Evolutionary conservation across 2,329 filamentous ascomycete genomes (phyloP).

Genomic region (Rutstroemia sp.): DNA sequence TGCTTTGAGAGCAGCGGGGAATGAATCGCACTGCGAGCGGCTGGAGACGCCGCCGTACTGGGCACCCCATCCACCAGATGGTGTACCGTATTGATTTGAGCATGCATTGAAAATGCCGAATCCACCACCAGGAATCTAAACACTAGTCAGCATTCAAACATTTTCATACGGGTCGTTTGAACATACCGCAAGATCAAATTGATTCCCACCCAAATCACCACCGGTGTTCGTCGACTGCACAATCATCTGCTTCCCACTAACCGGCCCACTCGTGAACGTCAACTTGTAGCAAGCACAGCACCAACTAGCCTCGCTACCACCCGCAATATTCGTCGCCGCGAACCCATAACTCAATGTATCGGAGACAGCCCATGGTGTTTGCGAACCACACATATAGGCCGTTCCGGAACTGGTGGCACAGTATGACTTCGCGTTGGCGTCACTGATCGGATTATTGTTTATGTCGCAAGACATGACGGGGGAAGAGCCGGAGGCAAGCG

Average conservation of each 20-base stretch:
- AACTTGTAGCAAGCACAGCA: conserved; percentile 58
- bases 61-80: conserved; percentile 35
- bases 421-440: conserved; percentile 41
- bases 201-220: conserved; percentile 46
- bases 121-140: conserved; percentile 46
- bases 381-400: conserved; percentile 53
- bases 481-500: conserved; percentile 31
- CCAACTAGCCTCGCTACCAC: conserved; percentile 50
- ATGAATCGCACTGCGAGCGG: conserved; percentile 35
- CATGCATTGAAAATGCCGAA: conserved; percentile 49
- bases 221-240: conserved; percentile 59
- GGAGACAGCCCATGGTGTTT: conserved; percentile 54
- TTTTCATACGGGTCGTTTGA: not conserved
- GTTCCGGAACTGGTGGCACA: conserved; percentile 44
- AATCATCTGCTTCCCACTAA: conserved; percentile 54
- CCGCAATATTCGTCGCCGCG: conserved; percentile 50
- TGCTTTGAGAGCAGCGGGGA: conserved; percentile 35
- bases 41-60: conserved; percentile 41
- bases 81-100: conserved; percentile 38
- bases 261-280: conserved; percentile 40
- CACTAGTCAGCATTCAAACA: not conserved
- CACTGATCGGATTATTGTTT: conserved; percentile 45
- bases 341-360: conserved; percentile 55
- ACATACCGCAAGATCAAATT: conserved; percentile 45
- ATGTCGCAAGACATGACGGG: conserved; percentile 29